Evolutionary conservation across 306 rosid genomes (phyloP).

Genomic region (Echinosophora koreensis): DNA sequence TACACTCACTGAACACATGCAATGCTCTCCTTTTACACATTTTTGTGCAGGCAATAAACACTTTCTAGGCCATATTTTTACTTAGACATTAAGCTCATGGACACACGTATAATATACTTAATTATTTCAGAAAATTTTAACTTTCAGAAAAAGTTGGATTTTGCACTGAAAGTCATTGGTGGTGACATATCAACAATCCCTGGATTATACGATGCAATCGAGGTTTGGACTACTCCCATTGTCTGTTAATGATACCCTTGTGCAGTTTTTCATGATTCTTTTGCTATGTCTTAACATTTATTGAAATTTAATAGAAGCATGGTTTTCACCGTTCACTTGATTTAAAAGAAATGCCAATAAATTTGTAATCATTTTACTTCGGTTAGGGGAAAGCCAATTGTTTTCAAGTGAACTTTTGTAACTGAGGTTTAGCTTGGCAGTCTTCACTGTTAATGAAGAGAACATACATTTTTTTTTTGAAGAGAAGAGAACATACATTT

Average conservation of each 20-base stretch:
- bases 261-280: slow-evolving; percentile 32
- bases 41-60: slow-evolving; percentile 34
- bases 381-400: slow-evolving; percentile 14
- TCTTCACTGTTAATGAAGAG: slow-evolving; percentile 8
- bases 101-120: slow-evolving; percentile 19
- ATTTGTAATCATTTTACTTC: slow-evolving; percentile 2
- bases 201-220: slow-evolving; percentile 77
- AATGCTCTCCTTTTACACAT: slow-evolving; percentile 18
- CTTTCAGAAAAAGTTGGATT: slow-evolving; percentile 90
- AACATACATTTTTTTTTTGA: neutral
- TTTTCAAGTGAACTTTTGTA: slow-evolving; percentile 6
- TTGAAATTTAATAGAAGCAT: slow-evolving; percentile 15
- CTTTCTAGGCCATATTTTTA: slow-evolving; percentile 19
- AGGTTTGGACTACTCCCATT: slow-evolving; percentile 65
- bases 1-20: neutral
- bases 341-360: slow-evolving; percentile 29
- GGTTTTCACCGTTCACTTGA: slow-evolving; percentile 11
- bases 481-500: slow-evolving; percentile 19
- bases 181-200: slow-evolving; percentile 94
- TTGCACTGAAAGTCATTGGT: slow-evolving; percentile 84
- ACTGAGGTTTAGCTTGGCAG: slow-evolving; percentile 17
- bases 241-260: slow-evolving; percentile 32
- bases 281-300: slow-evolving; percentile 8
- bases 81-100: slow-evolving; percentile 3
- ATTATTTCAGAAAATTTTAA: slow-evolving; percentile 41